These are phyloP conservation scores for Sonneratia alba DNA, from an alignment of 345 rosid genomes.

Conservation along the genomic window DNA sequence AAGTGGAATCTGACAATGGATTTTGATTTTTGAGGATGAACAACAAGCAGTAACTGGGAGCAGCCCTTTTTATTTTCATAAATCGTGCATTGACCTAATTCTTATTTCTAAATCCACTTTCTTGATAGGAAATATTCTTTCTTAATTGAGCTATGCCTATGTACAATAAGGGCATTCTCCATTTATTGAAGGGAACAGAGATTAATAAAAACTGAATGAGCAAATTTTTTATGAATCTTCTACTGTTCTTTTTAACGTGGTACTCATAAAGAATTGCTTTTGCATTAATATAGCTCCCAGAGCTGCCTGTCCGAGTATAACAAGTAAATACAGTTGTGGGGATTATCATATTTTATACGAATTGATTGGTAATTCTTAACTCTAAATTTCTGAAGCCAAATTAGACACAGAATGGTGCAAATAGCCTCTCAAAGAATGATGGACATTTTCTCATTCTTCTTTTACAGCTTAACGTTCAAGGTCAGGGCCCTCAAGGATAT, in stretches of 20 bases:
- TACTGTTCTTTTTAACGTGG: background rate
- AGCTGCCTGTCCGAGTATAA: background rate
- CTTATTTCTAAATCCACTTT: background rate
- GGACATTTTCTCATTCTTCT: background rate
- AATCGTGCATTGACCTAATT: background rate
- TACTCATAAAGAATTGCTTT: background rate
- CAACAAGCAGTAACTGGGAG: too few relatives aligned
- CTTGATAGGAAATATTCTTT: too few relatives aligned
- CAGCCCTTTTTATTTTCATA: background rate
- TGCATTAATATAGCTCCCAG: background rate
- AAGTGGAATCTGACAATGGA: background rate
- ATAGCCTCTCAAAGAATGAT: background rate
- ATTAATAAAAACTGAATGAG: background rate
- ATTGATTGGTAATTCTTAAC: background rate
- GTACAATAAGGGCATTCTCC: background rate
- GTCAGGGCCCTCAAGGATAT: constrained; percentile 44
- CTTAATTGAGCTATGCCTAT: background rate
- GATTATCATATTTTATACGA: background rate
- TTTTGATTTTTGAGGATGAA: background rate
- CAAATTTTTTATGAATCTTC: background rate
- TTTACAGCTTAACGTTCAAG: constrained; percentile 37
- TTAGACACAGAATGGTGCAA: background rate
- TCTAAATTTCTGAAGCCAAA: background rate
- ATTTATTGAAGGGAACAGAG: background rate
- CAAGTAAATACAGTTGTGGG: background rate